These are phyloP conservation scores for Polysphondylium violaceum DNA, from an alignment of 78 protist species.

Conservation along the genomic window DNA sequence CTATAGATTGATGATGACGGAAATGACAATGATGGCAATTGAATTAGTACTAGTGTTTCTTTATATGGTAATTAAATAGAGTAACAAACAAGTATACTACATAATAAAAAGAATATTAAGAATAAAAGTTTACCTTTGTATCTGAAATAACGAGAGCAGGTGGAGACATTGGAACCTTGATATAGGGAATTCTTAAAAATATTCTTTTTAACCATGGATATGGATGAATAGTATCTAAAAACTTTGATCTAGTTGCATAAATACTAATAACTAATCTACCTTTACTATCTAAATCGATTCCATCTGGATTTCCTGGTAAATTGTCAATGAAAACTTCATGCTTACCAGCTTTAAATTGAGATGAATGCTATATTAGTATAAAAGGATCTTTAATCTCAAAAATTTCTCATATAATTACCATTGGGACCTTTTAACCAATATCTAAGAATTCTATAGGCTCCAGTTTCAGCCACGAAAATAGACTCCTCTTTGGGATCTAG, in stretches of 20 bases:
- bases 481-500: slow-evolving; percentile 35
- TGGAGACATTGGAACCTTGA: neutral
- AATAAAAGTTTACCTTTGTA: slow-evolving; percentile 18
- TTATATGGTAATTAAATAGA: neutral
- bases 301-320: slow-evolving; percentile 71
- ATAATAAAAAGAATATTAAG: neutral
- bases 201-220: slow-evolving; percentile 1
- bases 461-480: slow-evolving; percentile 36
- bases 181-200: neutral
- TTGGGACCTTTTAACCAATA: slow-evolving; percentile 46
- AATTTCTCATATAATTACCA: slow-evolving; percentile 10
- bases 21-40: too few relatives aligned
- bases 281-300: neutral
- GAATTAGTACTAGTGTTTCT: too few relatives aligned
- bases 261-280: slow-evolving; percentile 9
- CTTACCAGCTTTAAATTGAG: slow-evolving; percentile 37
- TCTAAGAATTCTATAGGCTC: slow-evolving; percentile 5
- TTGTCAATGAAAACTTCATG: slow-evolving; percentile 4
- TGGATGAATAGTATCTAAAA: slow-evolving; percentile 3
- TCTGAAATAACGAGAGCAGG: slow-evolving; percentile 16
- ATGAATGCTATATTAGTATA: too few relatives aligned
- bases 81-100: neutral
- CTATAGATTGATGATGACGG: too few relatives aligned
- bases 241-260: neutral
- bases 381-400: too few relatives aligned